These are phyloP conservation scores for Gryganskiella cystojenkinii DNA, from an alignment of 192 early-diverging fungal species.

Conservation along the genomic window DNA sequence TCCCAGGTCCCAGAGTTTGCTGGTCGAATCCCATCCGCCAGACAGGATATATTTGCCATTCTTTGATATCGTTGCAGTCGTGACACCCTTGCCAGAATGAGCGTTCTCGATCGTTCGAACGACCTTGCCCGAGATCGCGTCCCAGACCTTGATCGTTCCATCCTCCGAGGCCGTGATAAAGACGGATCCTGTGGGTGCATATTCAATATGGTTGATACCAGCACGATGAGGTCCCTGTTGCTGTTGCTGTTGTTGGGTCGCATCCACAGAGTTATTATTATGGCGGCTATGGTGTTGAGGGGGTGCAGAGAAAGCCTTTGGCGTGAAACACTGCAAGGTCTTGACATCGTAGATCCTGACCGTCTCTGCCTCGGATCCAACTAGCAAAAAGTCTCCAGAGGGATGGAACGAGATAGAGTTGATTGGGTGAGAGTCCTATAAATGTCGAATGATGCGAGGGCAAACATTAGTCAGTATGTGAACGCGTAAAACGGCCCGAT, in stretches of 20 bases:
- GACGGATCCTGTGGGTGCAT: constrained; percentile 72
- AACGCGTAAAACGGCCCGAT: background rate
- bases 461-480: background rate
- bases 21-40: constrained; percentile 79
- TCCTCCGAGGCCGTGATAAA: constrained; percentile 86
- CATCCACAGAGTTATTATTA: constrained; percentile 1
- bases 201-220: constrained; percentile 73
- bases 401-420: constrained; percentile 92
- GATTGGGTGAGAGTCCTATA: constrained; percentile 79
- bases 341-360: constrained; percentile 90
- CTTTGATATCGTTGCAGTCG: constrained; percentile 78
- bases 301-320: constrained; percentile 57
- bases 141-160: constrained; percentile 90
- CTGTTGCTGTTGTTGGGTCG: constrained; percentile 36
- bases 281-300: constrained; percentile 39
- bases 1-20: constrained; percentile 86
- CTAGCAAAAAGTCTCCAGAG: constrained; percentile 87
- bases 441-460: background rate
- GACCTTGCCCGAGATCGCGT: constrained; percentile 80
- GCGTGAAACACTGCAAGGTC: constrained; percentile 84
- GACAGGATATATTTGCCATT: constrained; percentile 82
- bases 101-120: constrained; percentile 80
- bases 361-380: constrained; percentile 76
- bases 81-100: constrained; percentile 79
- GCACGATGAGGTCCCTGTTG: constrained; percentile 38